Conservation (phyloP, 768 basidiomycete genomes). For the Calocybe gangraenosa region DNA sequence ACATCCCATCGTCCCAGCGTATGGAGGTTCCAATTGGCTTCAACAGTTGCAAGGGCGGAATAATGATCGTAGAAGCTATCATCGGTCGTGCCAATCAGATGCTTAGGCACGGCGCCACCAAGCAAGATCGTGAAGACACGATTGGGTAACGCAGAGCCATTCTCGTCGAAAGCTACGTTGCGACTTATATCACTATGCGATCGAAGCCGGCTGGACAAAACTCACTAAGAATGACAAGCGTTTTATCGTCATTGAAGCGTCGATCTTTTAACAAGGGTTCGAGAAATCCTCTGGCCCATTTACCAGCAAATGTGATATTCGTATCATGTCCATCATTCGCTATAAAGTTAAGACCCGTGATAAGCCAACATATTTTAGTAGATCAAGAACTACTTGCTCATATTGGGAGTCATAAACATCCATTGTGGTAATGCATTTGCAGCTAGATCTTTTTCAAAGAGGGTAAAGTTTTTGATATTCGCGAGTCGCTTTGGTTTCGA, state of each 20-base stretch:
- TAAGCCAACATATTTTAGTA: slow-evolving; percentile 6
- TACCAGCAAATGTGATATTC: slow-evolving; percentile 38
- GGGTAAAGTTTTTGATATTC: slow-evolving; percentile 49
- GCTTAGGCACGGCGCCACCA: slow-evolving; percentile 38
- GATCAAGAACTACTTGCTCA: slow-evolving; percentile 20
- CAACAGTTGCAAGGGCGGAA: slow-evolving; percentile 48
- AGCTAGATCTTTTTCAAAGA: slow-evolving; percentile 50
- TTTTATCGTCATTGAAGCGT: slow-evolving; percentile 49
- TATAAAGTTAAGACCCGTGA: not conserved
- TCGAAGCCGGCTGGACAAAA: not conserved
- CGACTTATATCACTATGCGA: not conserved
- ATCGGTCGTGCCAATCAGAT: slow-evolving; percentile 42
- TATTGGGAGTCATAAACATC: slow-evolving; percentile 52
- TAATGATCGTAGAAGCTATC: slow-evolving; percentile 59
- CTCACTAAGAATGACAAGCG: slow-evolving; percentile 49
- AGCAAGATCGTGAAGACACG: slow-evolving; percentile 39
- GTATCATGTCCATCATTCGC: slow-evolving; percentile 62
- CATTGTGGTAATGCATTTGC: slow-evolving; percentile 46
- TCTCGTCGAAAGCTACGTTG: slow-evolving; percentile 51
- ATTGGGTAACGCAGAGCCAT: slow-evolving; percentile 38
- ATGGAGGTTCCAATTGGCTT: slow-evolving; percentile 59
- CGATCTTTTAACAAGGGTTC: slow-evolving; percentile 44
- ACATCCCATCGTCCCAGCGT: slow-evolving; percentile 45
- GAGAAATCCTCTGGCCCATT: slow-evolving; percentile 49
- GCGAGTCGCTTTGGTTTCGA: slow-evolving; percentile 6